phyloP scores from a whole-genome alignment of 2,329 filamentous ascomycete species.

The Beauveria caledonica region DNA sequence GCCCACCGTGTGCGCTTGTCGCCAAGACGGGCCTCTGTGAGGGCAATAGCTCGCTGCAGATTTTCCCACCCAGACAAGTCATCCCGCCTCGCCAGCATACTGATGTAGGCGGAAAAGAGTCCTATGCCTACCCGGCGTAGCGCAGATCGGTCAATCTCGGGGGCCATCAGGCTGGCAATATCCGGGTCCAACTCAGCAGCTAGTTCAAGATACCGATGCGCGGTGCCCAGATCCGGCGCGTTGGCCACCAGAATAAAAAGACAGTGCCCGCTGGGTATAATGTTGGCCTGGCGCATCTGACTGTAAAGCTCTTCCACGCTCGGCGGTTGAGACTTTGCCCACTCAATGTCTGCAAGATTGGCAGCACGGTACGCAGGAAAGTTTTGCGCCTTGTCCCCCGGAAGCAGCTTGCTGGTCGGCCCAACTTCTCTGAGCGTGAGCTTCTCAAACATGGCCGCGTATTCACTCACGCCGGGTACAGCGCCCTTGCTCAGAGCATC shows the following conservation, averaged over 20 bases:
- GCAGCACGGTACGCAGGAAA: slow-evolving; percentile 26
- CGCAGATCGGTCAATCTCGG: slow-evolving; percentile 17
- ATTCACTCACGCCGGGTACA: slow-evolving; percentile 36
- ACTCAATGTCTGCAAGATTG: slow-evolving; percentile 58
- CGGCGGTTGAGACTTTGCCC: slow-evolving; percentile 53
- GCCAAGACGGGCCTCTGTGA: slow-evolving; percentile 21
- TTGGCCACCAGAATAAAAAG: slow-evolving; percentile 49
- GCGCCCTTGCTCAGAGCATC: slow-evolving; percentile 26
- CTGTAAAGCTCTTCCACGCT: slow-evolving; percentile 49
- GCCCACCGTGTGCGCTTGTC: slow-evolving; percentile 20
- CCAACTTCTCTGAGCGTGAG: slow-evolving; percentile 30
- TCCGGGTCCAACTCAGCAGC: slow-evolving; percentile 20
- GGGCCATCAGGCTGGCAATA: slow-evolving; percentile 15
- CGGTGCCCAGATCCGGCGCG: slow-evolving; percentile 39
- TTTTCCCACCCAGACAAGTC: slow-evolving; percentile 17
- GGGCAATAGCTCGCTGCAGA: slow-evolving; percentile 24
- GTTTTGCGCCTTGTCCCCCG: slow-evolving; percentile 54
- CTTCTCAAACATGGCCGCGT: slow-evolving; percentile 54
- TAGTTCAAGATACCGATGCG: slow-evolving; percentile 41
- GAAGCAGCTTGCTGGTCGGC: slow-evolving; percentile 28
- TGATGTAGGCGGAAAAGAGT: slow-evolving; percentile 43
- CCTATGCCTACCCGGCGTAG: slow-evolving; percentile 21
- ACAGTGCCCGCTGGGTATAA: slow-evolving; percentile 40
- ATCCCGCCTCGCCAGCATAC: slow-evolving; percentile 19
- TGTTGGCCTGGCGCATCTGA: slow-evolving; percentile 43